These are phyloP conservation scores for Solioccasus polychromus DNA, from an alignment of 768 basidiomycete species.

Conservation along the genomic window DNA sequence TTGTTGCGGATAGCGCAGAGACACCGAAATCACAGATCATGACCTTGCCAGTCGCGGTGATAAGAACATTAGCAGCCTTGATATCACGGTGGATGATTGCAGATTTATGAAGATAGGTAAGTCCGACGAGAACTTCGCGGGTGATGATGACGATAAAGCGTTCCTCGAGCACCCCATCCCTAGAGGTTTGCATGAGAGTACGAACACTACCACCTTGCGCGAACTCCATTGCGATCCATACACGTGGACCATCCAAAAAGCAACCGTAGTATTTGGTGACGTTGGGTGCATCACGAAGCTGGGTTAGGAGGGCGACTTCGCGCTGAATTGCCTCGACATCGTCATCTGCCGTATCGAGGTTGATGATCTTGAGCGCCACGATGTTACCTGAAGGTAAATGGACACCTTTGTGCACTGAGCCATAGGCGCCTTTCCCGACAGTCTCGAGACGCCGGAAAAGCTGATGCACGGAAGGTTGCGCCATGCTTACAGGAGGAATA, in stretches of 20 bases:
- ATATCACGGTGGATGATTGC: slow-evolving; percentile 96
- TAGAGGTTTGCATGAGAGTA: slow-evolving; percentile 87
- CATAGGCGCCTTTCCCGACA: slow-evolving; percentile 95
- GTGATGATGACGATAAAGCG: slow-evolving; percentile 84
- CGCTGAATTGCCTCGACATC: slow-evolving; percentile 96
- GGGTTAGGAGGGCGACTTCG: slow-evolving; percentile 89
- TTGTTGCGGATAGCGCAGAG: slow-evolving; percentile 82
- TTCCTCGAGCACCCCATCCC: slow-evolving; percentile 78
- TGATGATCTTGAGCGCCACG: slow-evolving; percentile 98
- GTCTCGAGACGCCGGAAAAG: slow-evolving; percentile 85
- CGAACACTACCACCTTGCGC: slow-evolving; percentile 94
- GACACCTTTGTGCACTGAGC: slow-evolving; percentile 89
- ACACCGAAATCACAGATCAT: slow-evolving; percentile 99
- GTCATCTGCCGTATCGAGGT: slow-evolving; percentile 94
- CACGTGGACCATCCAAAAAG: slow-evolving; percentile 89
- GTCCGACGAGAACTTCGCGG: slow-evolving; percentile 83
- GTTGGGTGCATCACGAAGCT: slow-evolving; percentile 86
- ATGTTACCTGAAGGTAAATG: slow-evolving; percentile 83
- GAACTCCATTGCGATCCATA: slow-evolving; percentile 99
- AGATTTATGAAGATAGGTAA: slow-evolving; percentile 89
- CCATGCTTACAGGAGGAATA: slow-evolving; percentile 22
- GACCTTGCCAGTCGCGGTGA: slow-evolving; percentile 85
- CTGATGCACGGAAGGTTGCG: slow-evolving; percentile 67
- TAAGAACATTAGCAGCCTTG: slow-evolving; percentile 95
- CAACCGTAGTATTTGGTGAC: slow-evolving; percentile 97